phyloP scores from a whole-genome alignment of 177 flowering plant species.

The Tripterygium wilfordii region DNA sequence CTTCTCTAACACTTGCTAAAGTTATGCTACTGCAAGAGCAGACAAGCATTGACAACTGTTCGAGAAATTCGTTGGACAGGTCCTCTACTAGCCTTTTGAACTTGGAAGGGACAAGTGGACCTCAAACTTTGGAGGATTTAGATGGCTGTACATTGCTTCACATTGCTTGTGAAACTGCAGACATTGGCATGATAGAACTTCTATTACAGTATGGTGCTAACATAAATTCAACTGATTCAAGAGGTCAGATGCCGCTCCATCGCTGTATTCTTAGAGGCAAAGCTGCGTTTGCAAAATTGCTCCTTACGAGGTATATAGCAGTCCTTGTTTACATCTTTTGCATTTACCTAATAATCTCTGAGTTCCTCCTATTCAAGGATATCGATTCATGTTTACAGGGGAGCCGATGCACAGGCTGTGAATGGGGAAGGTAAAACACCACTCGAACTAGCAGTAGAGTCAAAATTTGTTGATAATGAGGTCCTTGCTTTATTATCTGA shows the following conservation, averaged over 20 bases:
- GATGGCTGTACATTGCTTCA: conserved; percentile 87
- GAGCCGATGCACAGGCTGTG: conserved; percentile 58
- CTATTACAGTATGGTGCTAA: conserved; percentile 89
- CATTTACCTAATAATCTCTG: no score
- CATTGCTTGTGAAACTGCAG: conserved; percentile 88
- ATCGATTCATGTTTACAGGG: conserved; percentile 43
- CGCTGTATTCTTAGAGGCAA: conserved; percentile 61
- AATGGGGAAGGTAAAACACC: conserved; percentile 65
- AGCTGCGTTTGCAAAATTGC: conserved; percentile 47
- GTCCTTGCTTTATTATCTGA: conserved; percentile 51
- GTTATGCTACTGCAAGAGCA: conserved; percentile 61
- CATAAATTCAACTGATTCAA: conserved; percentile 59
- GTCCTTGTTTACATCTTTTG: conserved; percentile 1
- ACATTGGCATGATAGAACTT: conserved; percentile 90
- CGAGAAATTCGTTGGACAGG: conserved; percentile 29
- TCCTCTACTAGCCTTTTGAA: conserved; percentile 33
- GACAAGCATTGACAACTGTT: conserved; percentile 23
- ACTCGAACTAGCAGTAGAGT: conserved; percentile 47
- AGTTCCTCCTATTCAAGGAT: no score
- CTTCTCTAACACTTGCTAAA: conserved; percentile 69
- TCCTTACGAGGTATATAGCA: conserved; percentile 61
- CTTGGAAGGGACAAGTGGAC: conserved; percentile 31
- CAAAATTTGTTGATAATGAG: conserved; percentile 53
- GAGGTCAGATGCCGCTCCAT: conserved; percentile 83
- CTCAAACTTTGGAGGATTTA: conserved; percentile 40